Base-by-base conservation (phyloP, 169 alveolate species). In the Eimeria zaria region DNA sequence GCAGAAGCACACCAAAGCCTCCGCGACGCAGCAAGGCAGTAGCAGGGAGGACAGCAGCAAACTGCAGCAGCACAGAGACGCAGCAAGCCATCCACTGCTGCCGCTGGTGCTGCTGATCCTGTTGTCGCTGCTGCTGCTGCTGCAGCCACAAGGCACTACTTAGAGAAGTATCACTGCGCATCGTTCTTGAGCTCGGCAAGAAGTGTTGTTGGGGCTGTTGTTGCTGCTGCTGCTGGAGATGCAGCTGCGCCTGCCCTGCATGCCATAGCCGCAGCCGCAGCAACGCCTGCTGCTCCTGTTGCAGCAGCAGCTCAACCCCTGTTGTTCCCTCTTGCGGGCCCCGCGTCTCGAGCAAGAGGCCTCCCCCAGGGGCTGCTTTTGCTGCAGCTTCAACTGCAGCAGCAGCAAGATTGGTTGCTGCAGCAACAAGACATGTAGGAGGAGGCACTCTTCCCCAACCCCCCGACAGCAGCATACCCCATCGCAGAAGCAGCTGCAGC, bases 11-110 rank as follows among this genome's bases (percentile, higher is more conserved):
- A 16, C 64, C 62, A 39, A 76, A 76, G 22, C 44, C 60, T 5
- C 87, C 87, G 39, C 87, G 87, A 24, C 87, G 53, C 62, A 76
- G 39, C 64, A 76, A 48, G 22, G 87, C 87, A 76, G 39, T 62
- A 76, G 87, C 24, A 41, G 87, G 87, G 62, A 48, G 39, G 6
- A 48, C 60, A 27, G 87, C 44, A 48, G 87, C 87, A 48, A 76
- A 76, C 64, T 76, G 60, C 87, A 76, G 60, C 87, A 76, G 39
- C 87, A 76, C 87, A 24, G 87, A 39, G 39, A 76, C 39, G 60
- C 87, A 76, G 87, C 87, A 76, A 39, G 87, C 87, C 87, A 76
- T 76, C 87, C 87, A 76, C 87, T 76, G 87, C 39, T 76, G 87
- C 41, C 87, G 87, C 39, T 16, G 64, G 62, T 76, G 87, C 87